Evolutionary conservation across 2,329 filamentous ascomycete species (phyloP), one percentile per base, ranked within the genome.

Genomic region (Xylariaceae sp.): DNA sequence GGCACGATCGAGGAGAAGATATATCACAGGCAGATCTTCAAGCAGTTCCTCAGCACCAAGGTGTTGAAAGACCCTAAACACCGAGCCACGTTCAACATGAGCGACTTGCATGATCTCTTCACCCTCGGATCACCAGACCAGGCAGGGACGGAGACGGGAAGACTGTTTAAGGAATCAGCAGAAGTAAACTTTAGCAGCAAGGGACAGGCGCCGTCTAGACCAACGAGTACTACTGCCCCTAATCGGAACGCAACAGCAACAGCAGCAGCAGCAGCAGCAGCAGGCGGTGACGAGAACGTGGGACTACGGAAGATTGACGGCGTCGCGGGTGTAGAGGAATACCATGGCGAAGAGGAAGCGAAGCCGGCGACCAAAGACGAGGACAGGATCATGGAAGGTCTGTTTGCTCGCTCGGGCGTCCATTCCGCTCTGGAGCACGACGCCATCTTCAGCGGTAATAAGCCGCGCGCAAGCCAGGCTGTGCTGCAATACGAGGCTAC

Each of bases 1-100:
- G 92, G 92, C 2, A 98, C 94, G 0, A 98, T 98, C 16, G 92
- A 98, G 59, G 92, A 98, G 63, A 98, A 98, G 67, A 98, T 98
- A 19, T 98, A 97, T 48, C 90, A 98, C 61, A 84, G 94, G 12
- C 92, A 98, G 57, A 92, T 98, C 35, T 98, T 94, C 71, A 98
- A 98, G 63, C 90, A 97, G 53, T 96, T 97, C 57, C 72, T 98
- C 46, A 92, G 88, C 3, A 95, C 97, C 66, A 97, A 97, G 61
- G 89, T 98, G 5, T 64, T 98, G 35, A 89, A 85, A 52, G 90
- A 98, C 53, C 88, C 92, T 0, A 95, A 94, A 56, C 89, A 97
- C 61, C 81, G 87, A 15, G 87, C 92, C 49, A 88, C 84, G 0
- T 95, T 97, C 60, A 87, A 94, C 42, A 73, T 94, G 54, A 85